Evolutionary conservation across 75 land plant genomes (phyloP).

Genomic region (Isoetes taiwanensis): DNA sequence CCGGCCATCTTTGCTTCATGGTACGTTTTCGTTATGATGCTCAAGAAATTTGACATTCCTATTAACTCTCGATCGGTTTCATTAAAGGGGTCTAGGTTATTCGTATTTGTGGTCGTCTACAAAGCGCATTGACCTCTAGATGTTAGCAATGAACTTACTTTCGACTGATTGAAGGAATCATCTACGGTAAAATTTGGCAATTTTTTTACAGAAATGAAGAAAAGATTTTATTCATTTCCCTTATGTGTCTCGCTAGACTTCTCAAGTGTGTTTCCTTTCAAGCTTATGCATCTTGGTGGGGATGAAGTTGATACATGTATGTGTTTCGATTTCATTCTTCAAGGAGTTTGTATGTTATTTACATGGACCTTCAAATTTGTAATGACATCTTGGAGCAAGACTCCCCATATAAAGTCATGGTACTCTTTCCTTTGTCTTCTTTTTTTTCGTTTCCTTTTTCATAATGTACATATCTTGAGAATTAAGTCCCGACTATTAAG

Average conservation of each 20-base stretch:
- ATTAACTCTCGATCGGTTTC: too few relatives aligned
- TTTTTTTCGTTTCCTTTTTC: too few relatives aligned
- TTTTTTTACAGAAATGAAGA: not conserved
- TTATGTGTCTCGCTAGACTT: constrained; percentile 54
- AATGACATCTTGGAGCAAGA: constrained; percentile 50
- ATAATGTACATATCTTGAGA: too few relatives aligned
- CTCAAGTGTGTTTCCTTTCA: constrained; percentile 71
- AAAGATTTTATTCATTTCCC: not conserved
- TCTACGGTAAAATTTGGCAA: constrained; percentile 52
- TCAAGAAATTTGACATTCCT: too few relatives aligned
- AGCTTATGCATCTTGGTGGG: constrained; percentile 86
- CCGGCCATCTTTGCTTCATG: constrained; percentile 94
- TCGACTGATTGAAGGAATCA: constrained; percentile 70
- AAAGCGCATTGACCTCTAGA: constrained; percentile 71
- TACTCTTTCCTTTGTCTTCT: too few relatives aligned
- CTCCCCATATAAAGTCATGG: constrained; percentile 55
- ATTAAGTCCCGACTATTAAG: too few relatives aligned
- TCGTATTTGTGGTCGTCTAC: constrained; percentile 81
- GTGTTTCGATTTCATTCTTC: constrained; percentile 4
- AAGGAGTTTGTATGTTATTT: too few relatives aligned
- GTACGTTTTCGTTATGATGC: constrained; percentile 24
- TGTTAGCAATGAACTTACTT: constrained; percentile 72
- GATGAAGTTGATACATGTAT: constrained; percentile 92
- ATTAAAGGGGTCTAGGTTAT: constrained; percentile 94
- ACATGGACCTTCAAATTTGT: too few relatives aligned